phyloP scores from a whole-genome alignment of 768 basidiomycete genomes.

The Gelatoporia subvermispora region DNA sequence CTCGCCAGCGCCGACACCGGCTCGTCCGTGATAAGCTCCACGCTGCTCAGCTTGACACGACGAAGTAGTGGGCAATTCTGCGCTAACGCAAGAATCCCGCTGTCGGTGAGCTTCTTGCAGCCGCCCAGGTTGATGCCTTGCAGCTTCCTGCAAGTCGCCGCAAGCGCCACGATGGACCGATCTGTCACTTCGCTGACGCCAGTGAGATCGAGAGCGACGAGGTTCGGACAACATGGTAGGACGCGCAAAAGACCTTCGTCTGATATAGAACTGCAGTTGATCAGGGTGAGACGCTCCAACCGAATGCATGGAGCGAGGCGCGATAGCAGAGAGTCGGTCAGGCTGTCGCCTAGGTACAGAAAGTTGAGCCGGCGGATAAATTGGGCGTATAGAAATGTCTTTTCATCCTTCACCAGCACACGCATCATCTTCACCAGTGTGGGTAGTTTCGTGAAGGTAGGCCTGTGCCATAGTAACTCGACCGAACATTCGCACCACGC shows the following conservation, averaged over 20 bases:
- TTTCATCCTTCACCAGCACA: slow-evolving; percentile 56
- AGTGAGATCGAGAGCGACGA: slow-evolving; percentile 84
- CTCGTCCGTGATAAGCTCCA: slow-evolving; percentile 69
- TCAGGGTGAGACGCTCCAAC: slow-evolving; percentile 85
- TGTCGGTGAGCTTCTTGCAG: slow-evolving; percentile 77
- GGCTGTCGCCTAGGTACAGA: slow-evolving; percentile 57
- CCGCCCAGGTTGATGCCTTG: slow-evolving; percentile 91
- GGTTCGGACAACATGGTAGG: slow-evolving; percentile 64
- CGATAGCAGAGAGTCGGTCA: slow-evolving; percentile 71
- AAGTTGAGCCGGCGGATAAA: slow-evolving; percentile 94
- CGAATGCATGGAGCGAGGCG: slow-evolving; percentile 71
- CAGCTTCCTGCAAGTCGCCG: slow-evolving; percentile 62
- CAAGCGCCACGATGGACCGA: slow-evolving; percentile 65
- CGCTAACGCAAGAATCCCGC: slow-evolving; percentile 74
- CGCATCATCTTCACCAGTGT: slow-evolving; percentile 77
- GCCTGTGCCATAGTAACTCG: slow-evolving; percentile 92
- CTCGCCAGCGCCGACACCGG: slow-evolving; percentile 73
- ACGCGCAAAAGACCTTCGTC: slow-evolving; percentile 58
- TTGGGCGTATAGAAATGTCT: slow-evolving; percentile 81
- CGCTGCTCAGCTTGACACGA: slow-evolving; percentile 83
- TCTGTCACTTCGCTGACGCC: slow-evolving; percentile 69
- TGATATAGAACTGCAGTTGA: slow-evolving; percentile 68
- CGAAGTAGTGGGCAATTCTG: slow-evolving; percentile 70
- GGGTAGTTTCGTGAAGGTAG: slow-evolving; percentile 61
- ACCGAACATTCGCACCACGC: slow-evolving; percentile 96